Evolutionary conservation across 306 rosid genomes (phyloP).

Genomic region (Gynostemma pentaphyllum): DNA sequence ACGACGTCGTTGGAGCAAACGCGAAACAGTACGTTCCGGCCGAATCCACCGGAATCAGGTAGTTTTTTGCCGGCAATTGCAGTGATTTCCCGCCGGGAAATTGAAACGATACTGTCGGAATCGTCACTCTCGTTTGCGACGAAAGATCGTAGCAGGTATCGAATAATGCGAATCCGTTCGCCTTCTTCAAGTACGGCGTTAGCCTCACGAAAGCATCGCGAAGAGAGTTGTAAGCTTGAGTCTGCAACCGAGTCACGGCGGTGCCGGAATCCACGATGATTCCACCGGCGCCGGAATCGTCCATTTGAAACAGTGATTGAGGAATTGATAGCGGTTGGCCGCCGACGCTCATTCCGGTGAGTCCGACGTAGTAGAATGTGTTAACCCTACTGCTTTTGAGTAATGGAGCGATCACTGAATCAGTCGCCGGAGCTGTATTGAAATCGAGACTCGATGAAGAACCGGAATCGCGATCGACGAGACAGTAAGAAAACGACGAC

Average conservation of each 20-base stretch:
- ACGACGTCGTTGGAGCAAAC: conserved; percentile 68
- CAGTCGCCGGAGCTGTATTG: conserved; percentile 53
- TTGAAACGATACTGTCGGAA: conserved; percentile 72
- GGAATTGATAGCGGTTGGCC: conserved; percentile 32
- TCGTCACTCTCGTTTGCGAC: conserved; percentile 28
- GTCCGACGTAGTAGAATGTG: conserved; percentile 55
- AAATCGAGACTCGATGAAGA: conserved; percentile 71
- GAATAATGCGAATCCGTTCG: conserved; percentile 39
- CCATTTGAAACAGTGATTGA: conserved; percentile 32
- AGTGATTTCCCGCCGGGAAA: conserved; percentile 32
- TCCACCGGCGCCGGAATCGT: conserved; percentile 50
- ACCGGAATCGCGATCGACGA: conserved; percentile 71
- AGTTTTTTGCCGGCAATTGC: conserved; percentile 64
- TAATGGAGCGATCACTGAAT: conserved; percentile 43
- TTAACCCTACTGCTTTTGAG: conserved; percentile 17
- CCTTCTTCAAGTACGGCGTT: conserved; percentile 30
- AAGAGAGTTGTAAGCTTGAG: conserved; percentile 43
- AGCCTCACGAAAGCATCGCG: conserved; percentile 55
- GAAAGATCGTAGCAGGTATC: conserved; percentile 84
- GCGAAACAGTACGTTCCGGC: conserved; percentile 72
- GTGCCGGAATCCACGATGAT: conserved; percentile 83
- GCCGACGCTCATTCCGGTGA: conserved; percentile 68
- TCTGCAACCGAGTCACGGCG: conserved; percentile 58
- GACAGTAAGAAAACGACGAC: conserved; percentile 64
- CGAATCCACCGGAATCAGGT: conserved; percentile 57